Base-by-base conservation (phyloP, 164 flowering plant genomes). In the Aristolochia californica region DNA sequence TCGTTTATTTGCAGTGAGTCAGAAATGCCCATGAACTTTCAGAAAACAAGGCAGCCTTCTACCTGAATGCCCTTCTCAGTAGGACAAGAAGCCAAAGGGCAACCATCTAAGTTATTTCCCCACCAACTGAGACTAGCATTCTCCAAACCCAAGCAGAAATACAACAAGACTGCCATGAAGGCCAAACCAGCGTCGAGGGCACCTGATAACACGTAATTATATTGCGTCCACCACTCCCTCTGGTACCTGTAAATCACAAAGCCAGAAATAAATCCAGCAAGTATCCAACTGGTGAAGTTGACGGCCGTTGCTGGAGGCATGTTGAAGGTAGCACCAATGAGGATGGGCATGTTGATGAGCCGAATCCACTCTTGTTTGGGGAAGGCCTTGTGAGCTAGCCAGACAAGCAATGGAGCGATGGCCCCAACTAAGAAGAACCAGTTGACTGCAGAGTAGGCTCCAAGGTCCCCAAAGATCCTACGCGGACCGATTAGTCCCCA, bases 401-500 rank as follows among this genome's bases (percentile, higher is more conserved):
- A 86, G 0, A 86, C 87, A 2, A 86, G 56, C 0, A 82, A 5
- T 5, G 96, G 94, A 0, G 87, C 84, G 51, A 85, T 45, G 2
- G 97, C 97, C 5, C 97, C 97, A 0, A 23, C 82, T 4, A 85
- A 62, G 77, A 90, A 90, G 76, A 80, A 90, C 97, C 95, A 85
- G 48, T 87, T 87, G n/a, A 90, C 56, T 0, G 74, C 70, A 10
- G 27, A 62, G 26, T 90, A 89, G 0, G 55, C 27, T 0, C 97
- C 95, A 17, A 75, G 66, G 57, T 84, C 78, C 0, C 95, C 97
- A 5, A 89, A 87, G 18, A 87, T 84, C 57, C 83, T 66, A 2
- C 87, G 74, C 0, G 97, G 97, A 0, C 96, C 98, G n/a, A 91
- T 77, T 53, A 91, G 52, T 1, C 98, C 98, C 96, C 94, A 91